phyloP scores from a whole-genome alignment of 1,284 basidiomycete species.

The Thelephora terrestris region DNA sequence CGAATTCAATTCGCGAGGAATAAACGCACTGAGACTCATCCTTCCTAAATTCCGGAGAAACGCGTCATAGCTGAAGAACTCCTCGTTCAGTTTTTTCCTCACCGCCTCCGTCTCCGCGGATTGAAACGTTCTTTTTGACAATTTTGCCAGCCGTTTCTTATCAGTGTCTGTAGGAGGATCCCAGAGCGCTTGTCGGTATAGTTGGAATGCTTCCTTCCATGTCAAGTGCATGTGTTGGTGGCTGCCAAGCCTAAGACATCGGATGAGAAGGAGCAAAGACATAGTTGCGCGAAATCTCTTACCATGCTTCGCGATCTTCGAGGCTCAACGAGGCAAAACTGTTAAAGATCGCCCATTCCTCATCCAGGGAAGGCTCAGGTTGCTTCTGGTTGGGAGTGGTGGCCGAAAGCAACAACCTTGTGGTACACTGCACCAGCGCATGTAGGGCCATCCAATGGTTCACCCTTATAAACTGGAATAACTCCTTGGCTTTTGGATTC shows the following conservation, averaged over 20 bases:
- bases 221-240: conserved; percentile 17
- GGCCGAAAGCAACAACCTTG: conserved; percentile 40
- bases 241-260: conserved; percentile 9
- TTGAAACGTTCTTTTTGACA: conserved; percentile 29
- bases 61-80: conserved; percentile 64
- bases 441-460: conserved; percentile 69
- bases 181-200: conserved; percentile 50
- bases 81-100: conserved; percentile 37
- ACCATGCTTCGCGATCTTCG: conserved; percentile 52
- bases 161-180: conserved; percentile 36
- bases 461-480: conserved; percentile 50
- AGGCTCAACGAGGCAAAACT: conserved; percentile 54
- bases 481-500: conserved; percentile 55
- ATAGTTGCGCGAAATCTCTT: conserved; percentile 14
- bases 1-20: conserved; percentile 2
- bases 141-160: conserved; percentile 44
- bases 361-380: conserved; percentile 28
- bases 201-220: conserved; percentile 52
- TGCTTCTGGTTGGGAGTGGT: conserved; percentile 34
- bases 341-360: conserved; percentile 40
- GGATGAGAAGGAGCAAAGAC: neutral
- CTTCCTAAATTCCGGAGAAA: conserved; percentile 70
- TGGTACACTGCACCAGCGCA: conserved; percentile 57
- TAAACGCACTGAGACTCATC: conserved; percentile 67
- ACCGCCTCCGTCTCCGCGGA: neutral